Percentiles rank a stretch among this genome's conserved stretches.
phyloP scores from a whole-genome alignment of 192 early-diverging fungal species.

The Rhizophagus clarus region DNA sequence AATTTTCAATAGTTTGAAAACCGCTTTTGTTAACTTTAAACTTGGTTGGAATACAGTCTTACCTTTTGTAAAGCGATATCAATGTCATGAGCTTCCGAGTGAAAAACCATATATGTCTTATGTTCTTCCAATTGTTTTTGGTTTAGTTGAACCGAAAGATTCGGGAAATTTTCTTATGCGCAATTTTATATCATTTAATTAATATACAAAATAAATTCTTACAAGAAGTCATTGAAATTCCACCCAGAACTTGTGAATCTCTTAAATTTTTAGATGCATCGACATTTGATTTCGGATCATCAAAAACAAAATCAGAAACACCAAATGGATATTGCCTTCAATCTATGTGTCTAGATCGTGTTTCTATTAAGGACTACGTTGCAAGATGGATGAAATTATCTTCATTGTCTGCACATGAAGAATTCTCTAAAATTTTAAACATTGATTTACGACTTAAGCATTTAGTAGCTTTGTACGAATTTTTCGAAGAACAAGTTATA shows the following conservation, averaged over 20 bases:
- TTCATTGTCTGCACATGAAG: not conserved
- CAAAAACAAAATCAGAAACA: not conserved
- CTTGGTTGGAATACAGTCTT: slow-evolving; percentile 28
- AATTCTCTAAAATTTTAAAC: not conserved
- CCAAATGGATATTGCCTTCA: not conserved
- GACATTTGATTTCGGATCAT: not conserved
- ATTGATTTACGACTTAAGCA: slow-evolving; percentile 15
- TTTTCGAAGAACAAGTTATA: slow-evolving; percentile 27
- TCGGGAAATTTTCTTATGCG: slow-evolving; percentile 17
- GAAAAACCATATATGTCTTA: not conserved
- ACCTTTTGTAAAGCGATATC: slow-evolving; percentile 14
- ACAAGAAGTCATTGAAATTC: slow-evolving; percentile 4
- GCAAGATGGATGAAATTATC: slow-evolving; percentile 30
- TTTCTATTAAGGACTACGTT: slow-evolving; percentile 19
- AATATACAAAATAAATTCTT: slow-evolving; percentile 29
- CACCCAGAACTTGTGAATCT: slow-evolving; percentile 11
- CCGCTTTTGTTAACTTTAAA: slow-evolving; percentile 23
- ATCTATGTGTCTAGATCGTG: slow-evolving; percentile 7
- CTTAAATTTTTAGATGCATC: not conserved
- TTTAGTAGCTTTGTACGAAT: slow-evolving; percentile 29
- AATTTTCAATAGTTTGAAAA: not conserved
- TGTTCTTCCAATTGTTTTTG: slow-evolving; percentile 3
- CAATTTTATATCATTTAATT: slow-evolving; percentile 23
- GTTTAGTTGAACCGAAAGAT: not conserved
- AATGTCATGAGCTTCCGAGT: slow-evolving; percentile 27